Evolutionary conservation across 169 alveolate genomes (phyloP), one percentile per base, ranked within the genome.

Genomic region (Cryptosporidium baileyi): DNA sequence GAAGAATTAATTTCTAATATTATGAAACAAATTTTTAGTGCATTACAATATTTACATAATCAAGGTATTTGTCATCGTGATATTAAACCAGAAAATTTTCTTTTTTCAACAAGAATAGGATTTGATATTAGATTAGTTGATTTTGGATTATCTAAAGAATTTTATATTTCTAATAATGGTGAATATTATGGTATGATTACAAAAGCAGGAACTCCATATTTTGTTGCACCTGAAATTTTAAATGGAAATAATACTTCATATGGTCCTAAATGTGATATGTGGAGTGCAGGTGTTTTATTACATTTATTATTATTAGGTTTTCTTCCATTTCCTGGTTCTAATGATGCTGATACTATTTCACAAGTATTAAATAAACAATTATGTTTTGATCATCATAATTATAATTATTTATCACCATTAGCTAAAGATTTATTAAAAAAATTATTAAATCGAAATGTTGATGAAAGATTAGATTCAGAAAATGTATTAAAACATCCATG

Each of bases 151-250:
- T 54, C 91, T 45, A 74, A 91, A 74, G 89, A 89, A 80, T 61
- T 80, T 30, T 49, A 79, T 81, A 26, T 79, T 80, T 63, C 89
- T 82, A 63, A 61, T 81, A 41, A 63, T 80, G 82, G 93, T 82
- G 88, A 65, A 44, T 65, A 47, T 51, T 65, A 45, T 44, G 81
- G 81, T 24, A 65, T 65, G 81, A 65, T 62, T 51, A 74, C 93
- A 13, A 90, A 80, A 44, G 92, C 90, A 3, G 94, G 94, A 22
- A 89, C 91, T 9, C 93, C 92, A 11, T 90, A 80, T 51, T 93
- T 91, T 57, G 94, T 93, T n/a, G 94, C 96, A 3, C 96, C 96
- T 5, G 96, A 93, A 82, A 93, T 91, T 13, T 88, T 89, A 11
- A 59, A 59, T 15, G 28, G 63, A 9, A 47, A 45, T 45, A 65